Percentiles rank a stretch among this genome's conserved stretches.
Evolutionary conservation across 2,329 filamentous ascomycete genomes (phyloP).

Genomic region (Aspergillus ustus): DNA sequence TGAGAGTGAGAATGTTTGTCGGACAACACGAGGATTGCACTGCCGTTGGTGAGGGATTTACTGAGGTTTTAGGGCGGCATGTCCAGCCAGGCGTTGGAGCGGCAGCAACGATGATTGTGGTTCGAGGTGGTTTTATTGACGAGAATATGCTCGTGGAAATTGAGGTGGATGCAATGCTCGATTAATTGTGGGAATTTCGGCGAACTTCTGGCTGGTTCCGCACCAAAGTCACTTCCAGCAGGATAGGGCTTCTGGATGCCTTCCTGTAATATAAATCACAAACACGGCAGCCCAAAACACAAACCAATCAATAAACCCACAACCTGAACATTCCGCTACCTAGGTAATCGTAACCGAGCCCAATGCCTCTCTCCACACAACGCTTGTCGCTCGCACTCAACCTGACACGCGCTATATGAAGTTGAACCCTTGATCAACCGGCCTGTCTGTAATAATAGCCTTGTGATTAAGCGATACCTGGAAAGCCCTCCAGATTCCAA

Average conservation of each 20-base stretch:
- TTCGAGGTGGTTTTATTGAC: constrained; percentile 42
- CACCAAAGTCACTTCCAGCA: too few relatives aligned
- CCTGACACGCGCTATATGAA: neutral
- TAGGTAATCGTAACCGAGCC: neutral
- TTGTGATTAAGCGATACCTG: neutral
- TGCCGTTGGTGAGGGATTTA: constrained; percentile 36
- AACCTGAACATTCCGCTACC: neutral
- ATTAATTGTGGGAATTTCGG: neutral
- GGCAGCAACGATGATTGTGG: constrained; percentile 45
- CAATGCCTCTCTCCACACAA: neutral
- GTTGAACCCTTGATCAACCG: neutral
- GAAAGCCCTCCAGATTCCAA: neutral
- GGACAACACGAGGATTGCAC: constrained; percentile 34
- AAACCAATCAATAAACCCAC: neutral
- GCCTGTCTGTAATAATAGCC: neutral
- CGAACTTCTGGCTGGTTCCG: neutral
- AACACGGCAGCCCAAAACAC: neutral
- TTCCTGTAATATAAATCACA: neutral
- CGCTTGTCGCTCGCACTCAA: neutral
- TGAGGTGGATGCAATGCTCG: constrained; percentile 43
- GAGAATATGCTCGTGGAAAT: constrained; percentile 45
- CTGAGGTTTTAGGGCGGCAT: constrained; percentile 33
- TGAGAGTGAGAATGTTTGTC: constrained; percentile 43
- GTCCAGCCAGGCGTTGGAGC: constrained; percentile 32
- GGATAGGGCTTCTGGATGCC: neutral